These are phyloP conservation scores for Trypanosomatidae sp. DNA, from an alignment of 208 protist species.

Conservation along the genomic window DNA sequence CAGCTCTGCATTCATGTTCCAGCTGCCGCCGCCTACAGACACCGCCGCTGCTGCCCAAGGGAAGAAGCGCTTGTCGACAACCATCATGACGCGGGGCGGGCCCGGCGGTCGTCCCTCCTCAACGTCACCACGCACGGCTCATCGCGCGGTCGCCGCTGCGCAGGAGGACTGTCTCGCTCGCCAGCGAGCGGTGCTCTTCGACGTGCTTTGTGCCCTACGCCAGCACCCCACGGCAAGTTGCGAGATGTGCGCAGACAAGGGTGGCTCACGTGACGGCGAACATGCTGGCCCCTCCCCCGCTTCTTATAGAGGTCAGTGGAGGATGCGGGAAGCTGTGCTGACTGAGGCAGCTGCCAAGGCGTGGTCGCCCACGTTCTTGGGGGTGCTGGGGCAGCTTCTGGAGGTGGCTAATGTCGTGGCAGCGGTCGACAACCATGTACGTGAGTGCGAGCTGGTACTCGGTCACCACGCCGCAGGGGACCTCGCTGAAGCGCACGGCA, in stretches of 20 bases:
- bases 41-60: background rate
- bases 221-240: conserved; percentile 46
- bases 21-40: background rate
- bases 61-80: background rate
- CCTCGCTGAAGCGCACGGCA: background rate
- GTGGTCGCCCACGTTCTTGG: conserved; percentile 16
- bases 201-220: conserved; percentile 60
- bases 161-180: background rate
- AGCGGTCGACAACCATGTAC: conserved; percentile 14
- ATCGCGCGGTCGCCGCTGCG: background rate
- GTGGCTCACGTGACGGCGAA: background rate
- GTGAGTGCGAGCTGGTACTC: background rate
- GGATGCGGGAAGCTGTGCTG: conserved; percentile 18
- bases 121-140: background rate
- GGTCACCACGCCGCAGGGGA: background rate
- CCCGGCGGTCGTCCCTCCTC: background rate
- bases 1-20: background rate
- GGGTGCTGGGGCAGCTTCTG: conserved; percentile 31
- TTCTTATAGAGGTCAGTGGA: conserved; percentile 10
- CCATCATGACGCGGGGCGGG: conserved; percentile 3
- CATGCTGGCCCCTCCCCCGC: background rate
- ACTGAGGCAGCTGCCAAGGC: conserved; percentile 9
- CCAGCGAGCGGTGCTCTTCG: conserved; percentile 47
- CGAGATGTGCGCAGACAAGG: background rate
- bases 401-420: conserved; percentile 37